Base-by-base conservation (phyloP, 345 rosid genomes). In the Microthlaspi erraticum region DNA sequence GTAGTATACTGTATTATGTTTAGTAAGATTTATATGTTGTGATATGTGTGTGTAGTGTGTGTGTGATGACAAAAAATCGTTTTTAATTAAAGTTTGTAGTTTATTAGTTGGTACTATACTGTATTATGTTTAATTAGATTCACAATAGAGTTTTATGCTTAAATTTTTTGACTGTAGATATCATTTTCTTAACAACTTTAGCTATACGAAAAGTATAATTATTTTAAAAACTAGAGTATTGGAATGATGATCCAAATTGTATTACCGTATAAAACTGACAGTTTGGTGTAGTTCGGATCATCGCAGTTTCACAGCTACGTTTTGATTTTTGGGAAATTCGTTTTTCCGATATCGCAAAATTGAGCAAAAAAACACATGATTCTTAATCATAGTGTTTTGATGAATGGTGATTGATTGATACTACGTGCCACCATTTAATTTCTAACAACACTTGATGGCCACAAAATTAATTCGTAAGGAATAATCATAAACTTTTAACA, bases 381-480 rank as follows among this genome's bases (percentile, higher is more conserved):
- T 60, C 67, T 39, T 46, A n/a, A 29, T 10, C 3, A 16, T 56
- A 2, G 1, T 26, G 29, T 0, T 18, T 32, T 19, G 42, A 7
- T 34, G 17, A 52, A 7, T 34, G 17, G 19, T 61, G 75, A 48
- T 7, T 61, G 62, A 71, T 51, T 71, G 75, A 71, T 51, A 51
- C 2, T 51, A 61, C 68, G 68, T 51, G 54, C 68, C 43, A 62
- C 75, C 55, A 43, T 52, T 71, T 33, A 52, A 0, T 62, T 62
- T 62, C 55, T 62, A 52, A 43, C 62, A 52, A 43, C 31, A 52
- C 63, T 62, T 62, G 76, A 71, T 71, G 63, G 16, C n/a, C 56
- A 38, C 31, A 20, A 6, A 5, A 19, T 51, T 61, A 61, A 10
- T 71, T 62, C 54, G 8, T 37, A 42, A 52, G 19, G n/a, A 61